These are phyloP conservation scores for Tuber calosporum DNA, from an alignment of 495 filamentous ascomycete species.

Conservation along the genomic window DNA sequence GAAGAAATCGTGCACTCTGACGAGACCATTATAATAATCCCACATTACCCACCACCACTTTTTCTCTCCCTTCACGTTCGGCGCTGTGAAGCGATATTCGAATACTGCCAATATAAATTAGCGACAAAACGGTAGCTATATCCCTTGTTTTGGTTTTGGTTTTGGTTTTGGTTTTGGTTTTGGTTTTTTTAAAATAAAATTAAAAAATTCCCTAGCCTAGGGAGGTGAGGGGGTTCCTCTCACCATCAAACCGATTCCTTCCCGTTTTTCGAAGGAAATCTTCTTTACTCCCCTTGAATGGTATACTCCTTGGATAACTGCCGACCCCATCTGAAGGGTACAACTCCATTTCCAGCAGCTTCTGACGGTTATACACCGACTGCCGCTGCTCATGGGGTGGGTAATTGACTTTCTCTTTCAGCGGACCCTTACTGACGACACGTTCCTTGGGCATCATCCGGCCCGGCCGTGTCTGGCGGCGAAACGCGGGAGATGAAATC, in stretches of 20 bases:
- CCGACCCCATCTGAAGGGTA: constrained; percentile 62
- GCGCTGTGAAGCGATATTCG: constrained; percentile 66
- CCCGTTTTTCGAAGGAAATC: constrained; percentile 75
- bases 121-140: constrained; percentile 15
- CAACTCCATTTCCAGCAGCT: constrained; percentile 53
- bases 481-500: background rate
- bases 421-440: constrained; percentile 16
- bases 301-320: constrained; percentile 67
- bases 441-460: constrained; percentile 19
- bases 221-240: constrained; percentile 23
- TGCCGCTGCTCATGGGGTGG: constrained; percentile 29
- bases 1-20: constrained; percentile 91
- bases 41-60: constrained; percentile 75
- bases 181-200: too few species aligned
- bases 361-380: constrained; percentile 40
- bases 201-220: too few species aligned
- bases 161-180: too few species aligned
- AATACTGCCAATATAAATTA: constrained; percentile 57
- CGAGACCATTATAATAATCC: constrained; percentile 95
- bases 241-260: constrained; percentile 82
- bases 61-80: constrained; percentile 57
- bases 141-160: too few species aligned
- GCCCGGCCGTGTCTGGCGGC: constrained; percentile 14
- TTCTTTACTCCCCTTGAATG: constrained; percentile 91
- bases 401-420: constrained; percentile 40